phyloP scores from a whole-genome alignment of 768 basidiomycete genomes.

The Cystobasidium onofrii region DNA sequence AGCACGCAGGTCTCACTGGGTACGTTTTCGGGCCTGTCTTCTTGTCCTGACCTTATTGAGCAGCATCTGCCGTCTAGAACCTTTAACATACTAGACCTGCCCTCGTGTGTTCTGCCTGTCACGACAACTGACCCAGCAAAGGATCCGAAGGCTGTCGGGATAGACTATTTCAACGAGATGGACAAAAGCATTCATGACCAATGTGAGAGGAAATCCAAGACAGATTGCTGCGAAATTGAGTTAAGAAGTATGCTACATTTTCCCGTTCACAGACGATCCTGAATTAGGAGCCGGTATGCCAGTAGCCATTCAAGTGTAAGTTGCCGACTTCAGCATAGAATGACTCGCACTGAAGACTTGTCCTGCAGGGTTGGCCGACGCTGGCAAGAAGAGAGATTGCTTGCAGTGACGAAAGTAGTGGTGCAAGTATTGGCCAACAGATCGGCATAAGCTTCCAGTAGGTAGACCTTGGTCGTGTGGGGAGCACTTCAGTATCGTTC shows the following conservation, averaged over 20 bases:
- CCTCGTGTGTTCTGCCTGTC: not conserved
- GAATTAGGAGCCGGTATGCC: not conserved
- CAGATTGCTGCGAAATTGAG: too few species aligned
- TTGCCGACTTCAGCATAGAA: not conserved
- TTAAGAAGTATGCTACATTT: not conserved
- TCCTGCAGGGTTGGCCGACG: not conserved
- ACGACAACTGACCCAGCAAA: constrained; percentile 1
- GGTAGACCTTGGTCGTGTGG: too few species aligned
- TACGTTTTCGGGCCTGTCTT: too few species aligned
- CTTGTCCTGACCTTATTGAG: too few species aligned
- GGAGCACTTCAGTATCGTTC: not conserved
- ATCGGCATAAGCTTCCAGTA: not conserved
- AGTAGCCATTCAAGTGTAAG: not conserved
- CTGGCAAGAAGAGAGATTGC: constrained; percentile 11
- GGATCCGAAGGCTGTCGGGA: constrained; percentile 2
- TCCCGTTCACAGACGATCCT: constrained; percentile 13
- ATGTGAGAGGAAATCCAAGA: not conserved
- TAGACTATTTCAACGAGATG: not conserved
- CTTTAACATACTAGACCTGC: constrained; percentile 23
- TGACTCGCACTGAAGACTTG: not conserved
- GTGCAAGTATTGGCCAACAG: not conserved
- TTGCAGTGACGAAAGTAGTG: not conserved
- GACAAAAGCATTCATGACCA: not conserved
- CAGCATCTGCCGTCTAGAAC: too few species aligned
- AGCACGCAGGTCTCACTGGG: not conserved